Evolutionary conservation across 805 yeast species (phyloP).

Genomic region (Candida tibetensis): DNA sequence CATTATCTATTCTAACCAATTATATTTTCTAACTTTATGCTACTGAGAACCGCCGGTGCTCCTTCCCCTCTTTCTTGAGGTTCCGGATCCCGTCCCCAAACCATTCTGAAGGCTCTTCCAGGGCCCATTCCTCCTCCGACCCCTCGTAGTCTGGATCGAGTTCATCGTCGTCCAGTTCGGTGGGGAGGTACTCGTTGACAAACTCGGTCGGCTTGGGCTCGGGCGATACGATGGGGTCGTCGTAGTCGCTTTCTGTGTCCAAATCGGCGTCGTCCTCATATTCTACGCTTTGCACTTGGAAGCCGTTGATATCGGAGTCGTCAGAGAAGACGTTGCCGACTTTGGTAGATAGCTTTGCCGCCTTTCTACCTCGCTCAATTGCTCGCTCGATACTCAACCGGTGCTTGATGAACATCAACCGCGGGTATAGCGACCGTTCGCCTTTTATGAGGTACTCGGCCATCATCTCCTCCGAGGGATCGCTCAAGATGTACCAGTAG

Average conservation of each 20-base stretch:
- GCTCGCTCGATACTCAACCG: slow-evolving; percentile 63
- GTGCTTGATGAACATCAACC: slow-evolving; percentile 61
- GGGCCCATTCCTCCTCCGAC: too few relatives aligned
- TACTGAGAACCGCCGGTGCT: too few relatives aligned
- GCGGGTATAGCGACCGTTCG: slow-evolving; percentile 63
- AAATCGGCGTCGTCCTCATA: slow-evolving; percentile 14
- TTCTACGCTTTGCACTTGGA: slow-evolving; percentile 8
- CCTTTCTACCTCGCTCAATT: slow-evolving; percentile 50
- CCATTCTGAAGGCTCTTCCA: too few relatives aligned
- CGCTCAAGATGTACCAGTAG: slow-evolving; percentile 61
- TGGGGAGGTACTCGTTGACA: too few relatives aligned
- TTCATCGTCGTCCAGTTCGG: slow-evolving; percentile 6
- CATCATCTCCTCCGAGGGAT: slow-evolving; percentile 61
- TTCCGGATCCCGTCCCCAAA: too few relatives aligned
- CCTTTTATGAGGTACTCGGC: slow-evolving; percentile 58
- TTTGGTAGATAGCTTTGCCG: slow-evolving; percentile 15
- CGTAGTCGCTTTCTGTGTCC: slow-evolving; percentile 10
- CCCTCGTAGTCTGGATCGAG: slow-evolving; percentile 4
- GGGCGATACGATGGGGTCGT: too few relatives aligned
- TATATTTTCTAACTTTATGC: too few relatives aligned
- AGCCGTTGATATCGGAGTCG: slow-evolving; percentile 3
- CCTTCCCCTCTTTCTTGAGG: too few relatives aligned
- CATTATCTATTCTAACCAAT: too few relatives aligned
- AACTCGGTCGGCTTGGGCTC: too few relatives aligned
- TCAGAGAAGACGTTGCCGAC: slow-evolving; percentile 12